Evolutionary conservation across 768 basidiomycete species (phyloP).

Genomic region (Rhodotorula babjevae): DNA sequence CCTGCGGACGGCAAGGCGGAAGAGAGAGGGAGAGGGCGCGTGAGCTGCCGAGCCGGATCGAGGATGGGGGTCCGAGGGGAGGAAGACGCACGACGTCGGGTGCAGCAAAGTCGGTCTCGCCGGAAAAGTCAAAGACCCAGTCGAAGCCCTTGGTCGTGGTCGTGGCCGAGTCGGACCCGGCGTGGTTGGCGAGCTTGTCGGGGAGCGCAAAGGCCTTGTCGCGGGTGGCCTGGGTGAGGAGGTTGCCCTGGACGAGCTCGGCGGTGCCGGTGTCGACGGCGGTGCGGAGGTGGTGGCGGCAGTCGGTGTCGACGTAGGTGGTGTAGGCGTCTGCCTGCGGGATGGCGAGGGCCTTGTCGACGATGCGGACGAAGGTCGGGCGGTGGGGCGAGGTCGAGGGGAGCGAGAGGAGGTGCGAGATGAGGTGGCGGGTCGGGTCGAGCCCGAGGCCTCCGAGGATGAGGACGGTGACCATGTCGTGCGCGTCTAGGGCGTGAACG

Average conservation of each 20-base stretch:
- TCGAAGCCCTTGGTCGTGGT: slow-evolving; percentile 16
- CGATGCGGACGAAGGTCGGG: slow-evolving; percentile 17
- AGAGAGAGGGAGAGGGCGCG: no score
- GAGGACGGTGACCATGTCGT: slow-evolving; percentile 17
- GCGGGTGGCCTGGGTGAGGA: slow-evolving; percentile 1
- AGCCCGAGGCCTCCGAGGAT: slow-evolving; percentile 34
- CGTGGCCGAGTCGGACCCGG: background rate
- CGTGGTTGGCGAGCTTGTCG: slow-evolving; percentile 6
- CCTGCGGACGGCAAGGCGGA: background rate
- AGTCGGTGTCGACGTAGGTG: slow-evolving; percentile 9
- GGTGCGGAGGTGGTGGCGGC: background rate
- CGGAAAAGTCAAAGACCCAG: slow-evolving; percentile 30
- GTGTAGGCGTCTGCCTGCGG: slow-evolving; percentile 23
- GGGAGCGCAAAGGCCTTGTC: slow-evolving; percentile 25
- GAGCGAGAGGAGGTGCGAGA: slow-evolving; percentile 22
- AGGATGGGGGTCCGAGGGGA: background rate
- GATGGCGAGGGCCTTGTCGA: slow-evolving; percentile 26
- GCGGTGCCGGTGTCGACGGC: background rate
- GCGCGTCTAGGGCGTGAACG: background rate
- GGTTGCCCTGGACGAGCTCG: slow-evolving; percentile 33
- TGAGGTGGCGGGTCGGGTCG: slow-evolving; percentile 26
- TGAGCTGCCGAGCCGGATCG: background rate
- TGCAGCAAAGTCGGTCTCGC: slow-evolving; percentile 22
- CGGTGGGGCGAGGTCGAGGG: background rate
- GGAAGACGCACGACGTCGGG: slow-evolving; percentile 11